Percentiles rank a stretch among this genome's conserved stretches.
Evolutionary conservation across 2,329 filamentous ascomycete species (phyloP).

Genomic region (Ophiostoma populinum): DNA sequence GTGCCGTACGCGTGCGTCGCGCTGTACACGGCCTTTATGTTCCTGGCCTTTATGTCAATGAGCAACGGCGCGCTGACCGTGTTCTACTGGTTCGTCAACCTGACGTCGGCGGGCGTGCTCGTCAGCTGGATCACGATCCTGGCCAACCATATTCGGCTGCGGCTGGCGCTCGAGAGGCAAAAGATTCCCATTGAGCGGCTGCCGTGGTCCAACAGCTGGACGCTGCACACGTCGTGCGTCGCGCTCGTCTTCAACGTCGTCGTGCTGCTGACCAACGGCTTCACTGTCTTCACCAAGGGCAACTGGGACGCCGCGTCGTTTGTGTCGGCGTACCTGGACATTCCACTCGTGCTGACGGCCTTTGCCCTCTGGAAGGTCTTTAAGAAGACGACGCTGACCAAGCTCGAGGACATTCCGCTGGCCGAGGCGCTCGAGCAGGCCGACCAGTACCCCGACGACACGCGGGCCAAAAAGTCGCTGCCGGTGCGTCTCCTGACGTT

Average conservation of each 20-base stretch:
- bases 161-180: slow-evolving; percentile 27
- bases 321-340: slow-evolving; percentile 40
- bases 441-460: slow-evolving; percentile 14
- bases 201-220: slow-evolving; percentile 48
- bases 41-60: slow-evolving; percentile 40
- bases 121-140: slow-evolving; percentile 54
- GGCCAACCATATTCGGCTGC: slow-evolving; percentile 47
- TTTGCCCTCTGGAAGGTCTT: slow-evolving; percentile 8
- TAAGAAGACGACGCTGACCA: slow-evolving; percentile 5
- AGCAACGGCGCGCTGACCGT: slow-evolving; percentile 38
- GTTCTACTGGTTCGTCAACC: slow-evolving; percentile 59
- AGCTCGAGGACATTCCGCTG: slow-evolving; percentile 26
- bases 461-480: not conserved
- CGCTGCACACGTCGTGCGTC: slow-evolving; percentile 26
- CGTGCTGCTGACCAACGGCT: slow-evolving; percentile 51
- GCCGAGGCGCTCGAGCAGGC: slow-evolving; percentile 32
- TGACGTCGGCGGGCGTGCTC: slow-evolving; percentile 50
- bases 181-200: slow-evolving; percentile 30
- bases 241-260: slow-evolving; percentile 20
- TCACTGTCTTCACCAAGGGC: slow-evolving; percentile 41
- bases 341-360: slow-evolving; percentile 32
- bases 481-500: slow-evolving; percentile 1
- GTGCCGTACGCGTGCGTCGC: slow-evolving; percentile 39
- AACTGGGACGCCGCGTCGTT: slow-evolving; percentile 42
- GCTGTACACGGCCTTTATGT: slow-evolving; percentile 28